Base-by-base conservation (phyloP, 2,329 filamentous ascomycete species). In the Elsinoe ampelina region DNA sequence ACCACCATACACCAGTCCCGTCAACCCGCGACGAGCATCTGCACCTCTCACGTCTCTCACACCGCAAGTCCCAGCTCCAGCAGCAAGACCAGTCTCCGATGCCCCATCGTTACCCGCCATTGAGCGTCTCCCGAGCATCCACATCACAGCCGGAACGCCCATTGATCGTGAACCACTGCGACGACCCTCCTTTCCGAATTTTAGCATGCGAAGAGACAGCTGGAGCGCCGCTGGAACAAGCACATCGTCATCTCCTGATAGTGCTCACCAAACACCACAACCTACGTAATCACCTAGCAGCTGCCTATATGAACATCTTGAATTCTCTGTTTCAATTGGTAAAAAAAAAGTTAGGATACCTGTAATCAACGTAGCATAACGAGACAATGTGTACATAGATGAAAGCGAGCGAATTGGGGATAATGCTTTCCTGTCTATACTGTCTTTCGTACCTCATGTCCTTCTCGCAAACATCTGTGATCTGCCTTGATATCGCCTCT, bases 51-150 rank as follows among this genome's bases (percentile, higher is more conserved):
- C 34, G 11, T 56, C 47, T 22, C 54, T 56, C 13, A 47, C 38
- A 20, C 39, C 54, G 39, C 34, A 22, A 39, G 5, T 20, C 4
- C 11, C 32, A 26, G n/a, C 57, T 32, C 55, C 42, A 11, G 58
- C 7, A 58, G 59, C 62, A 36, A 38, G 57, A 13, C 60, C 58
- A 36, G 58, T 57, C 19, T 58, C 60, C 17, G 60, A 60, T 20
- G 64, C 65, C 2, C 65, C 68, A 5, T 32, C 69, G 26, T 61
- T 75, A 10, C 73, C 72, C 1, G 63, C 62, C 8, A 69, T 75
- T 1, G 70, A 71, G 32, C 61, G 71, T 8, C 56, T 76, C 17
- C 74, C 74, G 0, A 74, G 71, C 50, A 75, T 77, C 52, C 69
- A 71, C 10, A 69, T 76, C 26, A 73, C 71, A 1, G 67, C 71